These are phyloP conservation scores for Mortierella sp. DNA, from an alignment of 371 early-diverging fungal genomes.

Conservation along the genomic window DNA sequence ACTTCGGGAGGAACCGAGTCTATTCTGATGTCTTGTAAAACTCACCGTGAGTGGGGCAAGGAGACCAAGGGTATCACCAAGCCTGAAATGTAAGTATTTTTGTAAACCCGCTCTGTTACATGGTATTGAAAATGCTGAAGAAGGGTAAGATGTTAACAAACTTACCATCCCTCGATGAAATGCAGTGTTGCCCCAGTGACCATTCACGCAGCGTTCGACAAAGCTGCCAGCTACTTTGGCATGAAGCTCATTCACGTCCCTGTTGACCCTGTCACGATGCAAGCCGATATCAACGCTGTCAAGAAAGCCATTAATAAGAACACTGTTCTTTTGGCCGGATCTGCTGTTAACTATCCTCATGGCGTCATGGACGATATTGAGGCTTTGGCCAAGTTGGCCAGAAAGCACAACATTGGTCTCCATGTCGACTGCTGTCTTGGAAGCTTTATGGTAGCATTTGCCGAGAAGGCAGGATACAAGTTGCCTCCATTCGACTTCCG, in stretches of 20 bases:
- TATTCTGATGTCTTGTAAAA: slow-evolving; percentile 93
- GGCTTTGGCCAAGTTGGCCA: slow-evolving; percentile 84
- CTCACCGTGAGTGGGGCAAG: slow-evolving; percentile 86
- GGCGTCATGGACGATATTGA: slow-evolving; percentile 95
- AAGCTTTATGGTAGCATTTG: slow-evolving; percentile 95
- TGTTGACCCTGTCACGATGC: slow-evolving; percentile 81
- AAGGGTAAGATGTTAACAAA: too few species aligned
- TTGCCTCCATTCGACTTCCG: slow-evolving; percentile 90
- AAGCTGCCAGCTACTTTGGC: slow-evolving; percentile 92
- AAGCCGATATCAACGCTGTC: slow-evolving; percentile 83
- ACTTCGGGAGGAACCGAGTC: slow-evolving; percentile 97
- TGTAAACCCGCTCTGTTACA: not conserved
- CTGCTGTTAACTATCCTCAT: slow-evolving; percentile 94
- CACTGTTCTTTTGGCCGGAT: slow-evolving; percentile 94
- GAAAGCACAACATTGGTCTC: slow-evolving; percentile 84
- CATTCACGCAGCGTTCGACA: slow-evolving; percentile 96
- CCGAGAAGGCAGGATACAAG: slow-evolving; percentile 91
- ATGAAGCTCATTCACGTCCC: slow-evolving; percentile 90
- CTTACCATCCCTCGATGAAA: too few species aligned
- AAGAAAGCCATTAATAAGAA: slow-evolving; percentile 87
- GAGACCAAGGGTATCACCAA: slow-evolving; percentile 81
- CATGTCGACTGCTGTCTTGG: slow-evolving; percentile 98
- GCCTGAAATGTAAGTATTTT: slow-evolving; percentile 86
- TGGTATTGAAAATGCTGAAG: not conserved
- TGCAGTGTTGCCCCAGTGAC: slow-evolving; percentile 88